Conservation (phyloP, 805 yeast species). For the Yarrowia phangngaensis region DNA sequence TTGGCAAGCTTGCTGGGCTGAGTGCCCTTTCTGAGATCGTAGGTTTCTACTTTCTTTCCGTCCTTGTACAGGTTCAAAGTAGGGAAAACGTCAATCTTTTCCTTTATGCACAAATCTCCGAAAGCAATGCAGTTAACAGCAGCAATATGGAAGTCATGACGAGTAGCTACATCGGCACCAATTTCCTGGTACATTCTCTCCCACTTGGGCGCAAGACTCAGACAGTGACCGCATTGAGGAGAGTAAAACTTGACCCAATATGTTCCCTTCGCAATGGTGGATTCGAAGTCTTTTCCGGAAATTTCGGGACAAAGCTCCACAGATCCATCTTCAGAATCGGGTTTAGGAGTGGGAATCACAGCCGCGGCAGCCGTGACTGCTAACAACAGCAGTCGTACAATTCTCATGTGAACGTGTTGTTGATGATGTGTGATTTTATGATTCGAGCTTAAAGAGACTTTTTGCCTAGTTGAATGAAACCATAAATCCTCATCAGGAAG, state of each 20-base stretch:
- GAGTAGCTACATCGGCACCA: slow-evolving; percentile 44
- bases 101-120: slow-evolving; percentile 78
- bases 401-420: slow-evolving; percentile 4
- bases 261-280: slow-evolving; percentile 48
- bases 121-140: slow-evolving; percentile 83
- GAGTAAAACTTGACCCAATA: slow-evolving; percentile 85
- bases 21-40: slow-evolving; percentile 26
- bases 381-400: slow-evolving; percentile 9
- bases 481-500: too few species aligned
- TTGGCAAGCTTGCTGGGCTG: slow-evolving; percentile 26
- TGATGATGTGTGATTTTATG: neutral
- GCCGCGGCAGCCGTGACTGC: slow-evolving; percentile 18
- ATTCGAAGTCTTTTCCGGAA: slow-evolving; percentile 50
- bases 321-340: neutral
- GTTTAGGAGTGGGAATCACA: slow-evolving; percentile 6
- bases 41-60: slow-evolving; percentile 35
- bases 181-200: slow-evolving; percentile 53
- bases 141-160: slow-evolving; percentile 51
- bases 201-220: slow-evolving; percentile 78
- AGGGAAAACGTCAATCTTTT: slow-evolving; percentile 66
- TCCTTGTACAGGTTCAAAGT: slow-evolving; percentile 56
- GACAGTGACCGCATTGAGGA: slow-evolving; percentile 86
- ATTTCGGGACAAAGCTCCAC: slow-evolving; percentile 34
- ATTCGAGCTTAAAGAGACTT: too few species aligned
- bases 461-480: too few species aligned